phyloP scores from a whole-genome alignment of 2,329 filamentous ascomycete species.

The Alternaria sp. region DNA sequence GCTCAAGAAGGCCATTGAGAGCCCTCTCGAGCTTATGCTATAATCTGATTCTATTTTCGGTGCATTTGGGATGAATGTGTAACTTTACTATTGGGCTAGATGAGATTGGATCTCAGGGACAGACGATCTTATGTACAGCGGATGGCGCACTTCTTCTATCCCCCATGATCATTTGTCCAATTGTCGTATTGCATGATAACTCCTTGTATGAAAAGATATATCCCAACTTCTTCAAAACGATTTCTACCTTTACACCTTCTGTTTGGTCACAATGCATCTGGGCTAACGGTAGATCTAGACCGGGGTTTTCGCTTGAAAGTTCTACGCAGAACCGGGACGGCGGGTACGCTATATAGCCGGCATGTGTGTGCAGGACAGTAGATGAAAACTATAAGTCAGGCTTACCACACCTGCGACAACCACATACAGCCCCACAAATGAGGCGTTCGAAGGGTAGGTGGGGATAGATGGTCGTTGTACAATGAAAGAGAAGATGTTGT shows the following conservation, averaged over 20 bases:
- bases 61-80: slow-evolving; percentile 27
- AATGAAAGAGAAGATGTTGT: neutral
- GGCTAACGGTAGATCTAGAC: neutral
- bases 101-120: slow-evolving; percentile 22
- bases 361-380: slow-evolving; percentile 11
- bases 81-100: slow-evolving; percentile 33
- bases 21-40: slow-evolving; percentile 92
- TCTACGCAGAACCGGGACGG: neutral
- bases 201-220: slow-evolving; percentile 29
- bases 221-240: slow-evolving; percentile 17
- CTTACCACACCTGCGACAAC: neutral
- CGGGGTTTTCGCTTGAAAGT: neutral
- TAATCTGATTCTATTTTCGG: slow-evolving; percentile 56
- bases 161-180: slow-evolving; percentile 19
- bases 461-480: neutral
- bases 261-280: neutral
- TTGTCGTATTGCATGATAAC: slow-evolving; percentile 16
- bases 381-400: neutral
- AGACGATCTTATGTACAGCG: slow-evolving; percentile 44
- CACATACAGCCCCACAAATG: slow-evolving; percentile 5
- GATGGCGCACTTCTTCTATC: slow-evolving; percentile 31
- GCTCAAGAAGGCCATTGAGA: slow-evolving; percentile 97
- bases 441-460: neutral
- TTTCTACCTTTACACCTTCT: neutral
- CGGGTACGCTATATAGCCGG: slow-evolving; percentile 3